Conservation (phyloP, 164 flowering plant genomes). For the Vitis rupestris region DNA sequence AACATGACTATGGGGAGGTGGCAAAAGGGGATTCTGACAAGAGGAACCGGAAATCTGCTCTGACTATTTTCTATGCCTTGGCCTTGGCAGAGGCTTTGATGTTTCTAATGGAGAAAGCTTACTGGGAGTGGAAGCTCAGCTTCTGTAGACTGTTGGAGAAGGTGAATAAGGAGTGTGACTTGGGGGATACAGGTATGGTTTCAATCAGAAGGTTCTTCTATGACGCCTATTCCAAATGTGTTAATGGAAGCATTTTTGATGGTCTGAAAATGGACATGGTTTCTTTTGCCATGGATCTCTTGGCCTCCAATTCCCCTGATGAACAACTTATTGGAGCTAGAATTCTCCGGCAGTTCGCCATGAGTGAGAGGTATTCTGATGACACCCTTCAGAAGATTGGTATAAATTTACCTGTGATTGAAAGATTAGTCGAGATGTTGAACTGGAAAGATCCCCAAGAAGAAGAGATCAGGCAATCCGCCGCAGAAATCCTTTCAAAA, state of each 20-base stretch:
- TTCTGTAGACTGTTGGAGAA: conserved; percentile 53
- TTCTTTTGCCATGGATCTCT: conserved; percentile 70
- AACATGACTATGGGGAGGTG: conserved; percentile 60
- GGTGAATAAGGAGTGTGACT: conserved; percentile 61
- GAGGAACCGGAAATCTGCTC: conserved; percentile 67
- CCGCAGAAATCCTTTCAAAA: conserved; percentile 74
- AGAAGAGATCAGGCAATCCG: conserved; percentile 73
- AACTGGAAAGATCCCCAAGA: conserved; percentile 85
- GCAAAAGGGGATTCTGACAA: conserved; percentile 67
- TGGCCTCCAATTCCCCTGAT: conserved; percentile 66
- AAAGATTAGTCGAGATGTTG: conserved; percentile 86
- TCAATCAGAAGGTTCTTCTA: conserved; percentile 79
- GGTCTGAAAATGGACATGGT: conserved; percentile 93
- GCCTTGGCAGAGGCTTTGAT: conserved; percentile 84
- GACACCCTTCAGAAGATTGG: conserved; percentile 86
- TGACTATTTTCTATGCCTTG: conserved; percentile 74
- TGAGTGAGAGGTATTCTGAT: conserved; percentile 44
- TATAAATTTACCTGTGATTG: conserved; percentile 56
- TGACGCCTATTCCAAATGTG: conserved; percentile 80
- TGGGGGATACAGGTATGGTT: conserved; percentile 61
- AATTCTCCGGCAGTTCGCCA: conserved; percentile 50
- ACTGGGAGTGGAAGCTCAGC: conserved; percentile 82
- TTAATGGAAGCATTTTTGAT: conserved; percentile 89
- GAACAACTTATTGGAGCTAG: conserved; percentile 84
- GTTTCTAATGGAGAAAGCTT: conserved; percentile 80